phyloP scores from a whole-genome alignment of 2,329 filamentous ascomycete genomes.

The Harringtonia lauricola region DNA sequence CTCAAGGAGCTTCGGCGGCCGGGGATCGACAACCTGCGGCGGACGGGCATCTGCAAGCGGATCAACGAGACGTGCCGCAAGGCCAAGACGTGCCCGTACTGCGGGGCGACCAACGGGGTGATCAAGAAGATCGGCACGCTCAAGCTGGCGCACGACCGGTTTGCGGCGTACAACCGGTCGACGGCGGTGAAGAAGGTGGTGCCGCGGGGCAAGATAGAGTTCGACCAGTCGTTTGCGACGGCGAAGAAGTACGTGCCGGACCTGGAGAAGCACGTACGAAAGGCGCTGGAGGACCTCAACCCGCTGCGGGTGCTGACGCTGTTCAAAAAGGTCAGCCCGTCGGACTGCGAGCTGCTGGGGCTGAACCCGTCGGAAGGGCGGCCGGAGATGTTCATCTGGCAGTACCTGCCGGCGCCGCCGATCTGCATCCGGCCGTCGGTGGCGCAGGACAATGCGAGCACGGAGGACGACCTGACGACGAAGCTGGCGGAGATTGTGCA shows the following conservation, averaged over 20 bases:
- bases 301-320: constrained; percentile 81
- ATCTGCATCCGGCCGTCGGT: constrained; percentile 92
- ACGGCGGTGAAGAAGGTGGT: constrained; percentile 75
- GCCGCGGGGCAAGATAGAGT: constrained; percentile 70
- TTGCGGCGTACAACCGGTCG: constrained; percentile 76
- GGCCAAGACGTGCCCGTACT: constrained; percentile 70
- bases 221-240: constrained; percentile 74
- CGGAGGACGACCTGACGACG: constrained; percentile 91
- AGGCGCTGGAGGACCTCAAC: constrained; percentile 90
- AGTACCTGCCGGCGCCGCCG: constrained; percentile 86
- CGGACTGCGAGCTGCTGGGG: constrained; percentile 84
- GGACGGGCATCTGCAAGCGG: constrained; percentile 73
- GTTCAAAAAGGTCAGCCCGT: constrained; percentile 75
- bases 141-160: constrained; percentile 92
- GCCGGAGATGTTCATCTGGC: constrained; percentile 97
- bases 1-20: constrained; percentile 73
- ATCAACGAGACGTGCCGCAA: constrained; percentile 88
- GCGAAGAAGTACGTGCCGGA: constrained; percentile 71
- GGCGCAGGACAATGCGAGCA: constrained; percentile 83
- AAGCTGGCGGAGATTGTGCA: constrained; percentile 96
- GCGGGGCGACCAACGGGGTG: constrained; percentile 73
- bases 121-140: constrained; percentile 88
- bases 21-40: constrained; percentile 75
- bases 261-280: constrained; percentile 80
- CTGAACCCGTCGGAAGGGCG: constrained; percentile 77